These are phyloP conservation scores for Stentor roeselii DNA, from an alignment of 73 alveolate genomes.

Conservation along the genomic window DNA sequence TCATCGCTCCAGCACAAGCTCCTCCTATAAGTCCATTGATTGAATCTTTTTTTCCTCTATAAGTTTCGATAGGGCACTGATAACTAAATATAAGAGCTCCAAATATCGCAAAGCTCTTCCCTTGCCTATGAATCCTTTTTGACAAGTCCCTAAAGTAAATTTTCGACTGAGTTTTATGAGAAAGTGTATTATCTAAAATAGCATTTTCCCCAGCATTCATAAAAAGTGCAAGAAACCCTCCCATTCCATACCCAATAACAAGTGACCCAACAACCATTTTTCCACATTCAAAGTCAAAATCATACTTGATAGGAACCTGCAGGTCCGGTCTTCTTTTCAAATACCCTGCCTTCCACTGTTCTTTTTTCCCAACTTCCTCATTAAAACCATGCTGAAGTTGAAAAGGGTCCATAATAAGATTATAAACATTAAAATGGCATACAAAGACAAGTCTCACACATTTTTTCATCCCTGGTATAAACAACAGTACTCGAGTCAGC, in stretches of 20 bases:
- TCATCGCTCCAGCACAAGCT: neutral
- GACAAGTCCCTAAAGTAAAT: neutral
- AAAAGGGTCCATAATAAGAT: no score
- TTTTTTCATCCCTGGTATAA: no score
- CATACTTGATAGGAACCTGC: neutral
- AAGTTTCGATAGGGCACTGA: neutral
- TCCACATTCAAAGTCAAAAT: neutral
- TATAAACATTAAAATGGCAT: no score
- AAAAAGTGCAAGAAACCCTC: neutral
- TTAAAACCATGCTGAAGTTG: no score
- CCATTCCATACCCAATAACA: neutral
- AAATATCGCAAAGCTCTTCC: neutral
- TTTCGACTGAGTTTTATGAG: neutral
- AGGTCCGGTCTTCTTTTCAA: neutral
- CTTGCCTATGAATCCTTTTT: neutral
- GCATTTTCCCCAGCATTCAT: neutral
- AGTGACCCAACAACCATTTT: neutral
- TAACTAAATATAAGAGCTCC: neutral
- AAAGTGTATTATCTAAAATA: neutral
- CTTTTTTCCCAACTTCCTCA: no score
- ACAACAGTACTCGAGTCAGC: no score
- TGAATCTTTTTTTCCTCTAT: neutral
- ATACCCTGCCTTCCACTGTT: neutral
- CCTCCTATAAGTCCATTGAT: neutral
- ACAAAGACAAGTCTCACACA: no score